Percentiles rank a stretch among this genome's conserved stretches.
Conservation (phyloP, 108 stramenopile genomes). For the Heterococcus sp. region DNA sequence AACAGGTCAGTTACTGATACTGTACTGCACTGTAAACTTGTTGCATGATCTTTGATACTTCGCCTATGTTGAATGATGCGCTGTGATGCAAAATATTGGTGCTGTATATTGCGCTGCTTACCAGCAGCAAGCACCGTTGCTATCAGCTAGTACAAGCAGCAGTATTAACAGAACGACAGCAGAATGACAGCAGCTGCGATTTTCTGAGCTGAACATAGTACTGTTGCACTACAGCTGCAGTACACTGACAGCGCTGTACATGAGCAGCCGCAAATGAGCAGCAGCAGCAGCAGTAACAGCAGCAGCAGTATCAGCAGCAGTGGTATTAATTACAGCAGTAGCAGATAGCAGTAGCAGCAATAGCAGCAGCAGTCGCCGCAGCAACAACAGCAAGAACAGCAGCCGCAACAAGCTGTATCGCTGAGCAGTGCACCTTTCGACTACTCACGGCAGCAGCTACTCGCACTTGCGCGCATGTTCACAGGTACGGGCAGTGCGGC, state of each 20-base stretch:
- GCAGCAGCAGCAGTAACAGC: background rate
- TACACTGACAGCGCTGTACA: background rate
- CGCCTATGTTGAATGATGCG: background rate
- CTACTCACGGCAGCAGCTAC: background rate
- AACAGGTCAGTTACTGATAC: conserved; percentile 31
- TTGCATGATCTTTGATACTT: background rate
- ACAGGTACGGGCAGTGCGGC: conserved; percentile 44
- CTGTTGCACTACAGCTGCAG: background rate
- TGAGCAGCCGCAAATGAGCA: background rate
- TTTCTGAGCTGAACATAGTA: no score
- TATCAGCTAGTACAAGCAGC: no score
- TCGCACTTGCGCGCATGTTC: background rate
- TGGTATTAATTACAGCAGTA: background rate
- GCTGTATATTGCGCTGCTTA: background rate
- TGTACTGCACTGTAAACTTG: no score
- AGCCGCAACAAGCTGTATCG: background rate
- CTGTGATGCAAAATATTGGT: background rate
- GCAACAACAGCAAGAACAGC: background rate
- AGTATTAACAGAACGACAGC: no score
- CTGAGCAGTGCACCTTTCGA: background rate
- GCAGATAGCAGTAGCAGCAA: background rate
- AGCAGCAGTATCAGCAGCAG: background rate
- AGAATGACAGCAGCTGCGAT: no score
- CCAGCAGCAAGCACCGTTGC: background rate
- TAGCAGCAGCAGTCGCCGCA: background rate